Evolutionary conservation across 2,329 filamentous ascomycete genomes (phyloP).

Genomic region (Fusarium transvaalense): DNA sequence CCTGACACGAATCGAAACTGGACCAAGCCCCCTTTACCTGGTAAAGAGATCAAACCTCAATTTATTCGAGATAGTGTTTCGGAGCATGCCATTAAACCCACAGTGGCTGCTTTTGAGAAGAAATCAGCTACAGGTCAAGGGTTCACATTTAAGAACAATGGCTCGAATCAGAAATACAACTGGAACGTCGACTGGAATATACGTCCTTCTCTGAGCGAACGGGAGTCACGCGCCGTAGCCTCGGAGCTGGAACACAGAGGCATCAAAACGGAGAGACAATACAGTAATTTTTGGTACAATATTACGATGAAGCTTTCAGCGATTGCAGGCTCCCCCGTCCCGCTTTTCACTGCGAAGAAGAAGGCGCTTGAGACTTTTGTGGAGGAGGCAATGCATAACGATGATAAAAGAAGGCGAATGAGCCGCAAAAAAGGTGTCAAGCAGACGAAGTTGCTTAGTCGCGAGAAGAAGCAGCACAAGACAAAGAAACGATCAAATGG

Average conservation of each 20-base stretch:
- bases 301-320: slow-evolving; percentile 41
- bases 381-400: slow-evolving; percentile 36
- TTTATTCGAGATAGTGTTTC: slow-evolving; percentile 43
- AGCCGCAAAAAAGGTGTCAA: background rate
- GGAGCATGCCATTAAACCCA: slow-evolving; percentile 45
- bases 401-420: slow-evolving; percentile 1
- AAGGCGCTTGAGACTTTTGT: slow-evolving; percentile 41
- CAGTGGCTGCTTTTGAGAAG: slow-evolving; percentile 36
- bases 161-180: slow-evolving; percentile 17
- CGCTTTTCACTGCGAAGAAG: slow-evolving; percentile 45
- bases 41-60: slow-evolving; percentile 33
- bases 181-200: slow-evolving; percentile 36
- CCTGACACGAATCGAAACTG: slow-evolving; percentile 2
- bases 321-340: slow-evolving; percentile 35
- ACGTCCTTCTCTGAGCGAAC: slow-evolving; percentile 14
- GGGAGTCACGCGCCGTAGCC: slow-evolving; percentile 18
- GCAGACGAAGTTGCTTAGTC: background rate
- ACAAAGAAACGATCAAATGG: slow-evolving; percentile 19
- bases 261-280: slow-evolving; percentile 31
- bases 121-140: slow-evolving; percentile 33
- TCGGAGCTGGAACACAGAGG: slow-evolving; percentile 35
- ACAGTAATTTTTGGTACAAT: slow-evolving; percentile 46
- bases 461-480: slow-evolving; percentile 1
- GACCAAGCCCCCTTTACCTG: slow-evolving; percentile 7
- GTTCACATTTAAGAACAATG: slow-evolving; percentile 3